Base-by-base conservation (phyloP, 2,329 filamentous ascomycete species). In the Aureobasidium lini region DNA sequence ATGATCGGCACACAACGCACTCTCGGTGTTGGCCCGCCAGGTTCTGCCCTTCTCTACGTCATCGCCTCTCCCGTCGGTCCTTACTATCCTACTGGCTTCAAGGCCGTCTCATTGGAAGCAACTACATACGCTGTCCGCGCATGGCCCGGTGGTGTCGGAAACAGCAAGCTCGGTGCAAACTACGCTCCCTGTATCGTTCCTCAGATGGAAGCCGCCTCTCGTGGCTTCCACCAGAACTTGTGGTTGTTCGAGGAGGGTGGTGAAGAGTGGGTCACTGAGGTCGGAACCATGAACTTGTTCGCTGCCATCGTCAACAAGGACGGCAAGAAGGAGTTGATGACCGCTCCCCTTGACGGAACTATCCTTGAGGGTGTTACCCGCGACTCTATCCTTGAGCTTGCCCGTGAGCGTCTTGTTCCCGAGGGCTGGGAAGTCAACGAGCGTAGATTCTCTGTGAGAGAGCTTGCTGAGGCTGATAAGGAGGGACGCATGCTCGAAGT, bases 101-200 rank as follows among this genome's bases (percentile, higher is more conserved):
- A 97, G 80, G 94, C 94, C 62, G 84, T 99, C 53, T 92, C 89
- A 1, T 83, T 99, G 58, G 94, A 97, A 78, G 94, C 94, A 29
- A 97, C 94, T 57, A 89, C 95, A 77, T 96, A 96, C 74, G 93
- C 93, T 59, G 91, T 96, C 63, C 90, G 94, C 66, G 94, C 94
- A 60, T 99, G 94, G 94, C 94, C 94, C 48, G 94, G 94, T 62
- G 94, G 94, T 71, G 93, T 96, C 34, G 94, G 94, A 68, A 91
- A 97, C 79, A 95, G 94, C 84, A 99, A 99, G 80, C 85, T 99
- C 36, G 94, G 94, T 63, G 94, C 93, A 70, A 99, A 99, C 83
- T 99, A 99, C 74, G 94, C 94, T n/a, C 94, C 94, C 6, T 97
- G 94, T 79, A 93, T 99, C 69, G 80, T 97, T n/a, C 94, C 94